Evolutionary conservation across 805 yeast genomes (phyloP).

Genomic region (Brettanomyces sp.): DNA sequence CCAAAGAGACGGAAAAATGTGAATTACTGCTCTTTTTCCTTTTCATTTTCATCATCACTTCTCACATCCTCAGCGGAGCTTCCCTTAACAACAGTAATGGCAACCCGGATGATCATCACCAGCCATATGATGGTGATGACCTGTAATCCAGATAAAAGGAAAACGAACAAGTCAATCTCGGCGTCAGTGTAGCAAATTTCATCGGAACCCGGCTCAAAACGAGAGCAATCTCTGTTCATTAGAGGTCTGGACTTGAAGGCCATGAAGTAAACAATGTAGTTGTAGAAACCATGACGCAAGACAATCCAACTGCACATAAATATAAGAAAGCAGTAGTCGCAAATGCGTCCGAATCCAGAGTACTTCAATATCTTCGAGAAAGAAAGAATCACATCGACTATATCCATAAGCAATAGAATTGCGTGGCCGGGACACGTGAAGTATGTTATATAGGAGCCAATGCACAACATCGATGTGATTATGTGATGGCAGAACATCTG

Average conservation of each 20-base stretch:
- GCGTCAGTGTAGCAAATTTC: constrained; percentile 41
- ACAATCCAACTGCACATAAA: constrained; percentile 64
- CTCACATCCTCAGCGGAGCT: constrained; percentile 78
- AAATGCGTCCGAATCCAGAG: constrained; percentile 45
- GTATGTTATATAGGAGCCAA: constrained; percentile 66
- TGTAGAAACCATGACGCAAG: constrained; percentile 66
- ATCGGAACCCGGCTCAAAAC: constrained; percentile 8
- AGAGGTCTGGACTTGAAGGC: constrained; percentile 34
- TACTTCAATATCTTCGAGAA: constrained; percentile 73
- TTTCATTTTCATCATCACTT: constrained; percentile 38
- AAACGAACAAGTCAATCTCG: constrained; percentile 38
- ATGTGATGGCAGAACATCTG: constrained; percentile 90
- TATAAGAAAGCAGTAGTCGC: constrained; percentile 61
- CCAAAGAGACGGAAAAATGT: too few species aligned
- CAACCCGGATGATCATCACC: constrained; percentile 62
- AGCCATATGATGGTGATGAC: constrained; percentile 63
- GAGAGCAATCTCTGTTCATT: constrained; percentile 38
- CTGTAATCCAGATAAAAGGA: constrained; percentile 58
- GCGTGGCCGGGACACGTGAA: constrained; percentile 73
- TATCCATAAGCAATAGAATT: constrained; percentile 72
- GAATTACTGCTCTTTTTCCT: neutral
- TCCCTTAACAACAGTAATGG: constrained; percentile 60
- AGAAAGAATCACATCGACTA: constrained; percentile 64
- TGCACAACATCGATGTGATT: constrained; percentile 57
- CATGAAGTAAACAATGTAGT: constrained; percentile 55